Conservation (phyloP, 116 monocot species). For the Dioscorea cayenensis region DNA sequence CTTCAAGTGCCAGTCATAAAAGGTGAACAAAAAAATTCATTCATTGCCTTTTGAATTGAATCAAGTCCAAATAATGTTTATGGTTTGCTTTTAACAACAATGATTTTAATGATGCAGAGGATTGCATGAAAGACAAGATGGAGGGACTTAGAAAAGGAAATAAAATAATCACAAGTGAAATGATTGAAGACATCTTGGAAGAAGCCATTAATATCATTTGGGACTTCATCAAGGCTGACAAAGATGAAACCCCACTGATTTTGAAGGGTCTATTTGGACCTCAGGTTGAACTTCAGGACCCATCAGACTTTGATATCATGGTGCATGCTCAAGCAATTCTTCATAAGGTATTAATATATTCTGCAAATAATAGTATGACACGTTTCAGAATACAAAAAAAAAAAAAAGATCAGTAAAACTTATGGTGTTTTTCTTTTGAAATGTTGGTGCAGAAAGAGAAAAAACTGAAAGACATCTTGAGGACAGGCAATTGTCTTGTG, state of each 20-base stretch:
- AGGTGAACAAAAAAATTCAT: slow-evolving; percentile 25
- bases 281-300: slow-evolving; percentile 62
- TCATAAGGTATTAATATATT: slow-evolving; percentile 11
- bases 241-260: slow-evolving; percentile 42
- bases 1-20: slow-evolving; percentile 79
- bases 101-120: slow-evolving; percentile 38
- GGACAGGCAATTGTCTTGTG: slow-evolving; percentile 54
- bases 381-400: too few relatives aligned
- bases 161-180: slow-evolving; percentile 31
- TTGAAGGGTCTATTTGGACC: slow-evolving; percentile 44
- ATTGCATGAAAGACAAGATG: slow-evolving; percentile 50
- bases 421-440: not conserved
- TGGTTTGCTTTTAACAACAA: too few relatives aligned
- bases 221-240: slow-evolving; percentile 83
- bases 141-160: slow-evolving; percentile 33
- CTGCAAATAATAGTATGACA: not conserved
- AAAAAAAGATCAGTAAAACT: too few relatives aligned
- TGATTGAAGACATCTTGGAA: slow-evolving; percentile 66
- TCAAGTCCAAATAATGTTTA: too few relatives aligned
- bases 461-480: slow-evolving; percentile 60
- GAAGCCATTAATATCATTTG: slow-evolving; percentile 52
- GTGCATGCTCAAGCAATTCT: slow-evolving; percentile 12
- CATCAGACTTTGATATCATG: slow-evolving; percentile 30
- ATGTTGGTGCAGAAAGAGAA: slow-evolving; percentile 65
- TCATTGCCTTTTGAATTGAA: too few relatives aligned